Evolutionary conservation across 2,329 filamentous ascomycete genomes (phyloP).

Genomic region (Sporothrix protearum): DNA sequence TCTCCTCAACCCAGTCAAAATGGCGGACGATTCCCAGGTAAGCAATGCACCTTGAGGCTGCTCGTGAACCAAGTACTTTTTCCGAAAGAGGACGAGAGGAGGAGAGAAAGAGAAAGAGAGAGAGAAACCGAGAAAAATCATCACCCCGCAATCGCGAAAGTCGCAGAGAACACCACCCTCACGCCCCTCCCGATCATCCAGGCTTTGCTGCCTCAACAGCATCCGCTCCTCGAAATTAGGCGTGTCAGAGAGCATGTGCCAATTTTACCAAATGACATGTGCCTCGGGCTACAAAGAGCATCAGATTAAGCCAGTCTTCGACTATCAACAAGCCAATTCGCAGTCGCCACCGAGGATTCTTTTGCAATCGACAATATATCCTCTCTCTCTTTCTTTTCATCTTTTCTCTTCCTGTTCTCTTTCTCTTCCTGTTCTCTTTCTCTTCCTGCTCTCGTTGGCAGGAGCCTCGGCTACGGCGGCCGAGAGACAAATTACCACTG

Average conservation of each 20-base stretch:
- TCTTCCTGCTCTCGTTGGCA: neutral
- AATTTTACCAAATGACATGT: constrained; percentile 4
- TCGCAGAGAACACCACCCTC: constrained; percentile 12
- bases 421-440: neutral
- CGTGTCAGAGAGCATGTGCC: neutral
- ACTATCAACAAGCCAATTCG: neutral
- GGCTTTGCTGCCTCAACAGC: neutral
- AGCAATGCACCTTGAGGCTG: constrained; percentile 34
- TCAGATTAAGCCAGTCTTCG: neutral
- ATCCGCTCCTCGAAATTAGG: neutral
- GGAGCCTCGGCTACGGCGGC: neutral
- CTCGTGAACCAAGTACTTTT: constrained; percentile 27
- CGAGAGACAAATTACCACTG: neutral
- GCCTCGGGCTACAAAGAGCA: neutral
- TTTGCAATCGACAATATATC: neutral
- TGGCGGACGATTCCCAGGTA: constrained; percentile 55
- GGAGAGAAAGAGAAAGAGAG: constrained; percentile 28
- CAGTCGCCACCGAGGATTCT: neutral
- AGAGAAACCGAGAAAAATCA: constrained; percentile 40
- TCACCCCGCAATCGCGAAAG: constrained; percentile 47
- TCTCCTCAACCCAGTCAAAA: constrained; percentile 48
- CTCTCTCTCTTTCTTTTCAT: neutral
- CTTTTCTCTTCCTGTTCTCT: neutral
- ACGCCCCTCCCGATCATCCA: neutral
- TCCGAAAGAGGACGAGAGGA: constrained; percentile 26